Percentiles rank a stretch among this genome's conserved stretches.
Evolutionary conservation across 176 grass and related monocot species (phyloP).

Genomic region (Alopecurus myosuroides): DNA sequence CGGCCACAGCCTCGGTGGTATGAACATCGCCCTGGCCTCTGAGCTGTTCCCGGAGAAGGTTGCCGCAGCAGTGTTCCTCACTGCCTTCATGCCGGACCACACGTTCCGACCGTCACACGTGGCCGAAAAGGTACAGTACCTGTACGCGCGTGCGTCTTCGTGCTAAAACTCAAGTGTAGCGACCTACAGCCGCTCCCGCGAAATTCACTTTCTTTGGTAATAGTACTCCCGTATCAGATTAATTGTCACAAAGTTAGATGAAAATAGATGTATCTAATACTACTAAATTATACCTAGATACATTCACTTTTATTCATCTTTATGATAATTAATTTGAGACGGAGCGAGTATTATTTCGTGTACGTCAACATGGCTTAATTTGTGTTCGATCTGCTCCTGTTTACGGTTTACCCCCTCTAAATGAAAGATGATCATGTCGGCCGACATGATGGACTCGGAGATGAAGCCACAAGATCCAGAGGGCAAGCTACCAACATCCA

Average conservation of each 20-base stretch:
- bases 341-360: too few species aligned
- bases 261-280: too few species aligned
- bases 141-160: background rate
- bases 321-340: too few species aligned
- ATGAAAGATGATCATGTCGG: background rate
- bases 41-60: conserved; percentile 85
- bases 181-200: background rate
- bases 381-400: background rate
- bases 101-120: conserved; percentile 31
- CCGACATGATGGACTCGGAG: conserved; percentile 56
- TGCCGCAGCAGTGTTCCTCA: conserved; percentile 60
- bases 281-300: too few species aligned
- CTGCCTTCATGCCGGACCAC: conserved; percentile 65
- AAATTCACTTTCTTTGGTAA: background rate
- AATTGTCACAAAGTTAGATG: too few species aligned
- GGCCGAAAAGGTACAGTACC: conserved; percentile 32
- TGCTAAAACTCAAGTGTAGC: background rate
- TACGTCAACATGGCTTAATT: background rate
- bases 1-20: conserved; percentile 75
- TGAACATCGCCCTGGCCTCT: conserved; percentile 56
- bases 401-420: background rate
- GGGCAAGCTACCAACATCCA: conserved; percentile 30
- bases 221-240: too few species aligned
- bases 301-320: too few species aligned
- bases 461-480: conserved; percentile 33